phyloP scores from a whole-genome alignment of 1,284 basidiomycete genomes.

The Vanrija sp. region DNA sequence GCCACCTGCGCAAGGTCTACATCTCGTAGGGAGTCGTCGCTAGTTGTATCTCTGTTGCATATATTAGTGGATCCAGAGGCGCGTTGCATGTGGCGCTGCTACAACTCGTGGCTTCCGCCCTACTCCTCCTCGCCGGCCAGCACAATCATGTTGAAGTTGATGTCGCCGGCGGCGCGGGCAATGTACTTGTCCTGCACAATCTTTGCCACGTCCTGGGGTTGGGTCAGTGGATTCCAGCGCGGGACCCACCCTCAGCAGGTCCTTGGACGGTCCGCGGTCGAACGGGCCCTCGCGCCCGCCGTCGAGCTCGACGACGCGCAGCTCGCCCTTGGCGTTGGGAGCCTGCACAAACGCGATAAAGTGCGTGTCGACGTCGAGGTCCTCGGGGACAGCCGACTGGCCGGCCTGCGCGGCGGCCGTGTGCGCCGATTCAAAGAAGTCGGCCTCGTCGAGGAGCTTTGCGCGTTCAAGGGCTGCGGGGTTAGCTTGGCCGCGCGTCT shows the following conservation, averaged over 20 bases:
- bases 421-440: conserved; percentile 72
- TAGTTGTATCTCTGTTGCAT: neutral
- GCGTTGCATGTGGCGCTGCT: neutral
- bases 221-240: conserved; percentile 1
- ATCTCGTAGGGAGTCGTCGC: conserved; percentile 33
- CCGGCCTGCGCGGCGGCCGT: conserved; percentile 63
- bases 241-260: conserved; percentile 58
- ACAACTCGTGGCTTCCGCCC: neutral
- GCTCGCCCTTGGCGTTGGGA: conserved; percentile 38
- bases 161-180: conserved; percentile 40
- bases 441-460: conserved; percentile 65
- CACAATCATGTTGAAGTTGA: conserved; percentile 49
- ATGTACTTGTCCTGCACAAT: conserved; percentile 66
- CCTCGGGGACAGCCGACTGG: conserved; percentile 58
- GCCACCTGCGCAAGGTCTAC: conserved; percentile 75
- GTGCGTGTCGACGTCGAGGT: conserved; percentile 65
- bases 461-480: conserved; percentile 59
- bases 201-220: conserved; percentile 64
- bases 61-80: neutral
- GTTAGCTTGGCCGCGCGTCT: neutral
- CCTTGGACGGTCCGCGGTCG: conserved; percentile 62
- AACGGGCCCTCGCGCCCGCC: conserved; percentile 67
- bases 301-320: conserved; percentile 73
- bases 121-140: conserved; percentile 41
- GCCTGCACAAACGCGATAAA: conserved; percentile 79